Conservation (phyloP, 2,329 filamentous ascomycete species). For the Leptographium radiaticola region DNA sequence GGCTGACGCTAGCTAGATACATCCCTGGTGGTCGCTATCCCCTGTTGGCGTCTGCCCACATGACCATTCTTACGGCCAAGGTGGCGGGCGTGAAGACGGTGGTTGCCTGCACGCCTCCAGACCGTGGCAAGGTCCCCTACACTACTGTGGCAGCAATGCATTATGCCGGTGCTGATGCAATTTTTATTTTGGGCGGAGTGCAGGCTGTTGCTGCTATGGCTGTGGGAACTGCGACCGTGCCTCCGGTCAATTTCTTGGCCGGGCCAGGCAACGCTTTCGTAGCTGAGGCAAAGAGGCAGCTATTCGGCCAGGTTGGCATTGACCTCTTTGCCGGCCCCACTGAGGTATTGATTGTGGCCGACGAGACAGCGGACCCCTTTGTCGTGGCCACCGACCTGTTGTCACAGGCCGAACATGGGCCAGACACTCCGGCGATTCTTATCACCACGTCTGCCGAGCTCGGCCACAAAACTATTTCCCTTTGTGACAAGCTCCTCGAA, state of each 20-base stretch:
- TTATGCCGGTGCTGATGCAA: slow-evolving; percentile 35
- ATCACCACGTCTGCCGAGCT: slow-evolving; percentile 31
- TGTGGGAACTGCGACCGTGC: slow-evolving; percentile 41
- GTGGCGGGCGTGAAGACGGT: slow-evolving; percentile 37
- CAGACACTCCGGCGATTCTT: slow-evolving; percentile 35
- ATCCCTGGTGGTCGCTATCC: slow-evolving; percentile 40
- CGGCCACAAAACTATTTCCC: slow-evolving; percentile 22
- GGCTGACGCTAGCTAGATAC: neutral
- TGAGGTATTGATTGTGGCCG: slow-evolving; percentile 36
- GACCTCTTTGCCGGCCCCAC: slow-evolving; percentile 40
- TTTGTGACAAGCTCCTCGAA: slow-evolving; percentile 24
- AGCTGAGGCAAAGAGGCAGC: slow-evolving; percentile 37
- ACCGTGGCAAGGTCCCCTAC: slow-evolving; percentile 30
- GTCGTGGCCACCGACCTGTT: slow-evolving; percentile 32
- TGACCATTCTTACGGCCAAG: slow-evolving; percentile 42
- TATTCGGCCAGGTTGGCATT: slow-evolving; percentile 41
- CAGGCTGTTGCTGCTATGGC: slow-evolving; percentile 50
- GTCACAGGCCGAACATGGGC: slow-evolving; percentile 36
- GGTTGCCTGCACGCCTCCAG: slow-evolving; percentile 37
- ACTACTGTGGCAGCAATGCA: slow-evolving; percentile 37
- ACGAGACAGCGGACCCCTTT: slow-evolving; percentile 31
- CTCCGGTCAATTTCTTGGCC: slow-evolving; percentile 39
- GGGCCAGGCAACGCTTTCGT: slow-evolving; percentile 42
- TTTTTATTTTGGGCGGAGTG: slow-evolving; percentile 36
- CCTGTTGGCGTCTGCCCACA: slow-evolving; percentile 38